Evolutionary conservation across 106 monocot species (phyloP), one percentile per base, ranked within the genome.

Genomic region (Dioscorea dumetorum): DNA sequence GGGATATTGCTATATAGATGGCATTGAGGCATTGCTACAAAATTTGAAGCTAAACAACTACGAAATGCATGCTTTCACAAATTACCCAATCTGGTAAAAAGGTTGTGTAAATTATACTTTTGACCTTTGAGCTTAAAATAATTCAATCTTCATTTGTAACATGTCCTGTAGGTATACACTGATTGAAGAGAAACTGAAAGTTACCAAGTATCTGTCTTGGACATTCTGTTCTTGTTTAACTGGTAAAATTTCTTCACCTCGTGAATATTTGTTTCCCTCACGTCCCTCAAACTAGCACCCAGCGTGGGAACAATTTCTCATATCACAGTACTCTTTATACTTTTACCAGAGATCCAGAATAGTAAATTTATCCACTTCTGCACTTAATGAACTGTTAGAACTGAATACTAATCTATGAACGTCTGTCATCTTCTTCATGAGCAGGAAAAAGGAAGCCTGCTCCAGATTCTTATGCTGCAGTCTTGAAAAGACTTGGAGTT

Each of bases 61-160:
- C 64, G 97, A 97, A 74, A 61, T 97, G 56, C 97, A 97, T 74
- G 97, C 97, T 53, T 97, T 97, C 72, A 97, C 97, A 67, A 97
- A 97, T 59, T 97, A 97, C 78, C 97, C 97, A 61, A 67, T 85
- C 14, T 97, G 97, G 97, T 97, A 72, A 70, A 22, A 2, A 8
- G 0, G 74, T 79, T 69, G 16, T 33, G 19, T 3, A 50, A 17
- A 15, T 63, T 56, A 62, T 18, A 11, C n/a, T 41, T 41, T 41
- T 2, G 5, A 41, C 41, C 5, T 41, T 41, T 41, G 41, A 41
- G 41, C 41, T 41, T 41, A 5, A 41, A 6, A 6, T 41, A 8
- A 41, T 41, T 41, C 10, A 28, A 41, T 41, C 41, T 10, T 41
- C 9, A 41, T 41, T 41, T 41, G 41, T 41, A 41, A 41, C 41